phyloP scores from a whole-genome alignment of 257 asterid genomes.

The Solanum peruvianum region DNA sequence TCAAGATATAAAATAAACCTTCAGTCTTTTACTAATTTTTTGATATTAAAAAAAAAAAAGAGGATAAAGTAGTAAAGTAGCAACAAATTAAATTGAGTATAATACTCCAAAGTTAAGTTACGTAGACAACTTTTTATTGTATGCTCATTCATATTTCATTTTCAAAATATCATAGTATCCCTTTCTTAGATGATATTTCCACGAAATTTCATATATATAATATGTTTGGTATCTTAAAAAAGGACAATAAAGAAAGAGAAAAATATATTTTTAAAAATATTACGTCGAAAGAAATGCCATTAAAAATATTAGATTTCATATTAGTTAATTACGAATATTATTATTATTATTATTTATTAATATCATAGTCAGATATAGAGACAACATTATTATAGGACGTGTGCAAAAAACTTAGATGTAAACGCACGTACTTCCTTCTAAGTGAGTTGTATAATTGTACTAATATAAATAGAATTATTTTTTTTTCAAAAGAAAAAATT shows the following conservation, averaged over 20 bases:
- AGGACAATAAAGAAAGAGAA: background rate
- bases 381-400: background rate
- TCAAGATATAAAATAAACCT: background rate
- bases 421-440: background rate
- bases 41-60: background rate
- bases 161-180: background rate
- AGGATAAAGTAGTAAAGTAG: background rate
- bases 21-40: background rate
- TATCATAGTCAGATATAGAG: background rate
- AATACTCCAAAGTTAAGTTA: background rate
- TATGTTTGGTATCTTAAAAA: background rate
- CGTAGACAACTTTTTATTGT: background rate
- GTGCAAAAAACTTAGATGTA: background rate
- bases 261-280: background rate
- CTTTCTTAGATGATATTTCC: background rate
- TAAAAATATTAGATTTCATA: background rate
- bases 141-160: background rate
- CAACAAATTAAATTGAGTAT: background rate
- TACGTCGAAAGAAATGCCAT: background rate
- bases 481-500: background rate
- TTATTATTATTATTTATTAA: background rate
- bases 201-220: background rate
- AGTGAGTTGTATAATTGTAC: no score
- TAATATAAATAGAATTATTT: background rate
- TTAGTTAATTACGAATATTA: background rate